These are phyloP conservation scores for Elsinoe ampelina DNA, from an alignment of 2,329 filamentous ascomycete genomes.

Conservation along the genomic window DNA sequence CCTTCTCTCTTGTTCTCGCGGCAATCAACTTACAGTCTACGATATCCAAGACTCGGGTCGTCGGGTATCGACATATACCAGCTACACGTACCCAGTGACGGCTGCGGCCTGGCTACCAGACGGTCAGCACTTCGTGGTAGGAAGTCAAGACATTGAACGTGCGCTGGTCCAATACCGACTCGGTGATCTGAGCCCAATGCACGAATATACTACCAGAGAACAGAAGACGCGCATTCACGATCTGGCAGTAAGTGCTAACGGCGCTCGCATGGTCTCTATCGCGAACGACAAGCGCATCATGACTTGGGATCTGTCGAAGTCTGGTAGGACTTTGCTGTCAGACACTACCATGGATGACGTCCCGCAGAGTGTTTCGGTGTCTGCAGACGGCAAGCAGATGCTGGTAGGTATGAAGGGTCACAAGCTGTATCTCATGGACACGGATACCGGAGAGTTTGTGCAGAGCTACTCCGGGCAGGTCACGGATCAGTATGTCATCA, in stretches of 20 bases:
- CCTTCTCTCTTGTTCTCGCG: constrained; percentile 64
- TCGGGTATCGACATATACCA: constrained; percentile 53
- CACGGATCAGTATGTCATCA: constrained; percentile 69
- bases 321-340: constrained; percentile 57
- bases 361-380: constrained; percentile 72
- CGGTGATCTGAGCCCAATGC: constrained; percentile 8
- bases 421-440: constrained; percentile 68
- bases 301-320: constrained; percentile 69
- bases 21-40: constrained; percentile 28
- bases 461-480: constrained; percentile 67
- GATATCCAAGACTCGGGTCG: constrained; percentile 31
- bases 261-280: constrained; percentile 68
- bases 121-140: constrained; percentile 67
- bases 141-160: constrained; percentile 58
- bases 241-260: constrained; percentile 72
- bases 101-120: constrained; percentile 83
- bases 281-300: constrained; percentile 62
- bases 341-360: constrained; percentile 60
- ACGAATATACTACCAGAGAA: constrained; percentile 13
- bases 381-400: constrained; percentile 67
- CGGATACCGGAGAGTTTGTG: constrained; percentile 58
- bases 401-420: constrained; percentile 74
- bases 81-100: constrained; percentile 76
- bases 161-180: constrained; percentile 51
- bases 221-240: constrained; percentile 58